Percentiles rank a stretch among this genome's conserved stretches.
Evolutionary conservation across 495 filamentous ascomycete genomes (phyloP).

Genomic region (Viridothelium virens): DNA sequence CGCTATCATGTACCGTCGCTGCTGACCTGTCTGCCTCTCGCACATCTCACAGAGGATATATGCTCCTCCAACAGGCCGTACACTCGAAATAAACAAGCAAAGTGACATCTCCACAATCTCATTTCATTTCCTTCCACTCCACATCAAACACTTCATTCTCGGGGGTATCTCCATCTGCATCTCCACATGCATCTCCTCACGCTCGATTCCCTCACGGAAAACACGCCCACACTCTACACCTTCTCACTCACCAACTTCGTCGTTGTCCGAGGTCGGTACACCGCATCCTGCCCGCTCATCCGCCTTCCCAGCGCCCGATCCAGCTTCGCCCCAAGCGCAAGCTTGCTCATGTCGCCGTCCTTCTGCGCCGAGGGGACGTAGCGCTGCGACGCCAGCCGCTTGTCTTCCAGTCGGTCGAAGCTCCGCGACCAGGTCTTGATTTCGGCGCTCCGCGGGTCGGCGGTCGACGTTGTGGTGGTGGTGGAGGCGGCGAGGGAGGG

Average conservation of each 20-base stretch:
- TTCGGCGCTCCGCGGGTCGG: conserved; percentile 55
- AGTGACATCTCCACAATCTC: neutral
- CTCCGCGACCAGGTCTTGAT: conserved; percentile 75
- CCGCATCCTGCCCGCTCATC: conserved; percentile 87
- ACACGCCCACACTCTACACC: conserved; percentile 7
- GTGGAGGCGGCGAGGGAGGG: conserved; percentile 61
- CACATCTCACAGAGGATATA: neutral
- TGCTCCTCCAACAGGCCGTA: neutral
- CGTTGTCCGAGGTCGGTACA: conserved; percentile 48
- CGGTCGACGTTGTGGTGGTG: conserved; percentile 43
- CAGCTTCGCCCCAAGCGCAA: conserved; percentile 87
- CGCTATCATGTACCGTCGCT: neutral
- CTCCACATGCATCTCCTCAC: neutral
- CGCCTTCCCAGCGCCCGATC: conserved; percentile 84
- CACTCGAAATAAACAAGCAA: neutral
- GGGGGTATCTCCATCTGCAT: neutral
- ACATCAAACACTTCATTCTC: neutral
- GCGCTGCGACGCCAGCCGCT: conserved; percentile 73
- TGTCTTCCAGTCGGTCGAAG: conserved; percentile 86
- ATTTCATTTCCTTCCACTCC: neutral
- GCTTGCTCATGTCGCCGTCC: conserved; percentile 74
- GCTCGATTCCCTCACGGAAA: neutral
- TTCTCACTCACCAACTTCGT: conserved; percentile 32
- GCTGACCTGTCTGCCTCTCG: neutral
- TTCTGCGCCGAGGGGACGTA: conserved; percentile 78